A percentile compares a stretch with the other conserved stretches of the same genome.
phyloP scores from a whole-genome alignment of 2,329 filamentous ascomycete genomes.

The Colletotrichum nymphaeae region DNA sequence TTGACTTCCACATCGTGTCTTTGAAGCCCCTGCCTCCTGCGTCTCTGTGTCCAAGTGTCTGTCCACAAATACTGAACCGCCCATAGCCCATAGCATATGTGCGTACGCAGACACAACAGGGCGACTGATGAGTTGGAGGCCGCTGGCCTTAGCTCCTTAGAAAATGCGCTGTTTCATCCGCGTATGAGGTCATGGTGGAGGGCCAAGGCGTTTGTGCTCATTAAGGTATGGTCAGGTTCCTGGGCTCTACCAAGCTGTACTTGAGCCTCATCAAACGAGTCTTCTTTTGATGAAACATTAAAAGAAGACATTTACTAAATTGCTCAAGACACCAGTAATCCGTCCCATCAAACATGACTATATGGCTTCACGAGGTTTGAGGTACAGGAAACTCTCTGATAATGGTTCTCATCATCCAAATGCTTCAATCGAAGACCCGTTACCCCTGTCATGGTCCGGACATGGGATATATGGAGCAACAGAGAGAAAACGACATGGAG shows the following conservation, averaged over 20 bases:
- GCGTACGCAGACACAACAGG: too few species aligned
- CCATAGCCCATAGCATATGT: not conserved
- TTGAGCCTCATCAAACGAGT: slow-evolving; percentile 19
- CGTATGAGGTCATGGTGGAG: slow-evolving; percentile 36
- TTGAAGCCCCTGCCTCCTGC: not conserved
- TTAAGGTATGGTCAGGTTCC: not conserved
- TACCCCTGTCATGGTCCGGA: not conserved
- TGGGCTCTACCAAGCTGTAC: not conserved
- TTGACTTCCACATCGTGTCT: not conserved
- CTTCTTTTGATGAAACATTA: not conserved
- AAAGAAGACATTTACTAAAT: not conserved
- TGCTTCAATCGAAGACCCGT: not conserved
- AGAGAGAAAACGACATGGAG: not conserved
- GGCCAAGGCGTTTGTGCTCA: slow-evolving; percentile 13
- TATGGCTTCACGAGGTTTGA: not conserved
- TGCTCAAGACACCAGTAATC: too few species aligned
- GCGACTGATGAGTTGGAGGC: slow-evolving; percentile 3
- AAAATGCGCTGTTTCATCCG: slow-evolving; percentile 29
- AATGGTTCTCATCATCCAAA: not conserved
- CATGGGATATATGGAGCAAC: not conserved
- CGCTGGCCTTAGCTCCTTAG: slow-evolving; percentile 8
- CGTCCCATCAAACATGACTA: not conserved
- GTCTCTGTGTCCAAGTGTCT: not conserved
- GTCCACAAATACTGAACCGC: not conserved
- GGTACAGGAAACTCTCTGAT: not conserved